Evolutionary conservation across 192 early-diverging fungal genomes (phyloP), one percentile per base, ranked within the genome.

Genomic region (Entrophospora sp.): DNA sequence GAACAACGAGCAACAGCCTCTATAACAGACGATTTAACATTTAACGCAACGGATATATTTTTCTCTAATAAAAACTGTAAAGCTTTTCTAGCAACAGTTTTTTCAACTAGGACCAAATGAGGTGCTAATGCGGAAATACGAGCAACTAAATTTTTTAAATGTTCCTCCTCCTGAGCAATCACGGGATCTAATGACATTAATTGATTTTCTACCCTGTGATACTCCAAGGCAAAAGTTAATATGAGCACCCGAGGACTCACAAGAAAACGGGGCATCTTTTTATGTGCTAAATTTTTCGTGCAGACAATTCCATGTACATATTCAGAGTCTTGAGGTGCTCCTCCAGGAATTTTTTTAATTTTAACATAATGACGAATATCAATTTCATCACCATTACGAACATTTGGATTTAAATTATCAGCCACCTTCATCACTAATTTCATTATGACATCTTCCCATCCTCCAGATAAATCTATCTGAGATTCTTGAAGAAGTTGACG

Each of bases 321-420:
- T 44, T 89, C 80, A 45, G 86, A 88, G 70, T 95, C 91, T 25
- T 66, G 43, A 0, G 92, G 89, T 25, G 68, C 25, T 8, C 91
- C 94, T 8, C 95, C 96, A 0, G 96, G 89, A 20, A 99, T 90
- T 66, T 90, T 91, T 71, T 98, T 98, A 70, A 97, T 90, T 61
- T 95, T 96, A 45, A 98, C 89, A 52, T 93, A 94, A 31, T 92
- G 84, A 10, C 89, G 79, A 42, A 94, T 83, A 67, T 97, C 94
- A 65, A 92, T 90, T 66, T 87, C 81, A 71, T 95, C 93, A 56
- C 91, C 88, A 20, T 75, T 83, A 18, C 81, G 71, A 31, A 91
- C 80, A 70, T 90, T 80, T 0, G 89, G 81, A 36, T 76, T 74
- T 6, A 88, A 70, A 53, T 81, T 71, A 42, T 77, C 75, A 35